Percentiles rank a stretch among this genome's conserved stretches.
These are phyloP conservation scores for Septoria linicola DNA, from an alignment of 2,329 filamentous ascomycete species.

Conservation along the genomic window DNA sequence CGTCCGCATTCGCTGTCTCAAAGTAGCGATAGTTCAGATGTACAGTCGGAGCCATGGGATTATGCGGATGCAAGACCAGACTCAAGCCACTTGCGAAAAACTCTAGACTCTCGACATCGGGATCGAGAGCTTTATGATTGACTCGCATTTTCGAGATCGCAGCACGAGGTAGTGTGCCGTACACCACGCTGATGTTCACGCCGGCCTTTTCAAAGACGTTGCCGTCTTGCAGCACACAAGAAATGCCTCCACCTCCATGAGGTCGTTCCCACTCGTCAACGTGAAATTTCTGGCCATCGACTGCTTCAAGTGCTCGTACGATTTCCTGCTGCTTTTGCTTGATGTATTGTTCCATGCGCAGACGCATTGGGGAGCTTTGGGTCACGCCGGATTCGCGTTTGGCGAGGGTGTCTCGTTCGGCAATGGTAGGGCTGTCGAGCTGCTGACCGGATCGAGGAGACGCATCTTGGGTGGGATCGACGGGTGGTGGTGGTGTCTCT, in stretches of 20 bases:
- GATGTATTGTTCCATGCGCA: constrained; percentile 96
- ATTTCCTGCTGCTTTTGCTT: constrained; percentile 90
- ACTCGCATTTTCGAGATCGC: constrained; percentile 91
- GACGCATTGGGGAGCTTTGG: constrained; percentile 84
- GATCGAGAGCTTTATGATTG: constrained; percentile 87
- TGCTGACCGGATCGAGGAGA: constrained; percentile 32
- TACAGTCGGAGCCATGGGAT: constrained; percentile 96
- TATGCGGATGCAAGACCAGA: constrained; percentile 87
- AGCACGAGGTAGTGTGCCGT: constrained; percentile 80
- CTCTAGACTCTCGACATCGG: constrained; percentile 75
- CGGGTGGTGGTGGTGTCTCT: constrained; percentile 8
- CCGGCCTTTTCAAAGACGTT: constrained; percentile 98
- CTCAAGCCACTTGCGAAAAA: constrained; percentile 96
- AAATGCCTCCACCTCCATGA: constrained; percentile 88
- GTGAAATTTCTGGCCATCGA: constrained; percentile 81
- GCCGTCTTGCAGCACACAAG: constrained; percentile 91
- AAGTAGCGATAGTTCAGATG: constrained; percentile 99
- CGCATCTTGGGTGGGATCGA: constrained; percentile 2
- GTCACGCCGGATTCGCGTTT: constrained; percentile 77
- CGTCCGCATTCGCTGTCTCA: constrained; percentile 84
- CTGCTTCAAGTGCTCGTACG: constrained; percentile 73
- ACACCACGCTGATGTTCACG: constrained; percentile 92
- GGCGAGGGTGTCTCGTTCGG: constrained; percentile 76
- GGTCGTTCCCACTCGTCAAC: constrained; percentile 84
- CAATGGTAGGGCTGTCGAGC: constrained; percentile 67